A percentile compares a stretch with the other conserved stretches of the same genome.
phyloP scores from a whole-genome alignment of 2,329 filamentous ascomycete genomes.

The Fusarium euwallaceae region DNA sequence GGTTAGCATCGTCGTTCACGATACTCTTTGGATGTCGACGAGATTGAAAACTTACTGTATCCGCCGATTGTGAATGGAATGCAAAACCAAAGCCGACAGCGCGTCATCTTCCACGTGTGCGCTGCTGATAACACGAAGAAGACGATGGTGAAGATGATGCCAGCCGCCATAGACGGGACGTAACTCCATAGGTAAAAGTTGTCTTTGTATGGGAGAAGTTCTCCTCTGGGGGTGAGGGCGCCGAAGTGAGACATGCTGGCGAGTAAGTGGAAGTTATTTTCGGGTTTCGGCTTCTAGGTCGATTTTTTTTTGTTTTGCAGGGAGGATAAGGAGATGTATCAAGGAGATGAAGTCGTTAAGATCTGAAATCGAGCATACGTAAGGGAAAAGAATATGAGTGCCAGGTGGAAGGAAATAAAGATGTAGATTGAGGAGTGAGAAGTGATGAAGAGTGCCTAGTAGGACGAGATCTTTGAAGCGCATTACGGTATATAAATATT shows the following conservation, averaged over 20 bases:
- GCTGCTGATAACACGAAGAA: slow-evolving; percentile 54
- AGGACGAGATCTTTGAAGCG: background rate
- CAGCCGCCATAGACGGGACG: slow-evolving; percentile 57
- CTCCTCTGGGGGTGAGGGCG: background rate
- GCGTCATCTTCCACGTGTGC: slow-evolving; percentile 56
- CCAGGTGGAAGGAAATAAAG: background rate
- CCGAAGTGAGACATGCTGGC: background rate
- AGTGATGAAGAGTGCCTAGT: background rate
- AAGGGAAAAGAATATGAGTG: background rate
- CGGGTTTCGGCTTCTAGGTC: background rate
- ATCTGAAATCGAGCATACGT: background rate
- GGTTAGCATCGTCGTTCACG: background rate
- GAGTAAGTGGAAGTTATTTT: background rate
- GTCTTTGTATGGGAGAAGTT: slow-evolving; percentile 23
- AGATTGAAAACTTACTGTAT: slow-evolving; percentile 47
- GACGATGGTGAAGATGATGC: slow-evolving; percentile 56
- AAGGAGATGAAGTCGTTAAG: background rate
- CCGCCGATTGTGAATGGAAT: slow-evolving; percentile 56
- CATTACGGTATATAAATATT: background rate
- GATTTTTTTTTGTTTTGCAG: background rate
- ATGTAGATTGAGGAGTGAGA: background rate
- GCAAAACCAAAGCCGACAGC: slow-evolving; percentile 60
- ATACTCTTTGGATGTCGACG: background rate
- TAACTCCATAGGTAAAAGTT: slow-evolving; percentile 51
- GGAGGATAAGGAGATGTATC: background rate